Percentiles rank a stretch among this genome's conserved stretches.
phyloP scores from a whole-genome alignment of 1,284 basidiomycete genomes.

The Puccinia horiana region DNA sequence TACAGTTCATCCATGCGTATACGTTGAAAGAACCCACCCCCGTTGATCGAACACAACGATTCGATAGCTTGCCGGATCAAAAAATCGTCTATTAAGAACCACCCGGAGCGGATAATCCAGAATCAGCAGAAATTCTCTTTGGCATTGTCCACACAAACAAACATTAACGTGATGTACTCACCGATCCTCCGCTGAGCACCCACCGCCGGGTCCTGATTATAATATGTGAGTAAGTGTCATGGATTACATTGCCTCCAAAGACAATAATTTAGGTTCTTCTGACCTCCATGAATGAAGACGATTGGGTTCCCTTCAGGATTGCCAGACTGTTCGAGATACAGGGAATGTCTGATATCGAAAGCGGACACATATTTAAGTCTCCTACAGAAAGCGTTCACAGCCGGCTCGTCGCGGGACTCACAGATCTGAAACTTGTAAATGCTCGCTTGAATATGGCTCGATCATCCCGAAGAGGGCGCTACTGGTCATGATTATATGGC shows the following conservation, averaged over 20 bases:
- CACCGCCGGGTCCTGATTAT: conserved; percentile 42
- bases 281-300: conserved; percentile 73
- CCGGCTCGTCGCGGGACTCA: background rate
- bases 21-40: conserved; percentile 34
- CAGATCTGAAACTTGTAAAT: conserved; percentile 29
- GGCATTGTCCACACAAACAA: conserved; percentile 60
- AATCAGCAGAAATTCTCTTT: conserved; percentile 71
- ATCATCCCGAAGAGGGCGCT: conserved; percentile 10
- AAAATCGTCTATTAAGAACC: conserved; percentile 69
- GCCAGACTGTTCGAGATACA: conserved; percentile 55
- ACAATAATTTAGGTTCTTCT: conserved; percentile 17
- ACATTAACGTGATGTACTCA: background rate
- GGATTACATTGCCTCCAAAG: background rate
- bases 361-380: background rate
- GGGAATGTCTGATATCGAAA: conserved; percentile 51
- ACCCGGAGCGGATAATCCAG: conserved; percentile 62
- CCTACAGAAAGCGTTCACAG: background rate
- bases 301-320: conserved; percentile 60
- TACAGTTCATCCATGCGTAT: conserved; percentile 53
- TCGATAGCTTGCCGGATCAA: conserved; percentile 80
- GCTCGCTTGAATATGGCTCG: conserved; percentile 12
- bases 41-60: conserved; percentile 54
- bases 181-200: conserved; percentile 39
- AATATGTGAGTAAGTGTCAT: background rate
- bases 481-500: conserved; percentile 10